Evolutionary conservation across 2,329 filamentous ascomycete genomes (phyloP), one percentile per base, ranked within the genome.

Genomic region (Pseudopyrenochaeta lycopersici): DNA sequence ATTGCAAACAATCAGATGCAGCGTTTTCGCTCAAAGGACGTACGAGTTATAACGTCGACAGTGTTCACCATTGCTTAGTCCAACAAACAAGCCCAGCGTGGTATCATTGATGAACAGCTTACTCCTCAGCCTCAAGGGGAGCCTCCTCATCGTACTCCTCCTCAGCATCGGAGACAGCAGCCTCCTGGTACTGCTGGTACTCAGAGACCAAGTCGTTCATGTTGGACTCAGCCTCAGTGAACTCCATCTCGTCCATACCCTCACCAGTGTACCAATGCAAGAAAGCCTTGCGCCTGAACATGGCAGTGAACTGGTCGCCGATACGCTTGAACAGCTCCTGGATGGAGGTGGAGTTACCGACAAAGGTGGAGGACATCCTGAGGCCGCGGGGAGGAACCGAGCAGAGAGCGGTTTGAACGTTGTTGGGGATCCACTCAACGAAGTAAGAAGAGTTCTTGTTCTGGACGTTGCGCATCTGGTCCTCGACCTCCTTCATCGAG

Each of bases 211-310:
- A 85, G 81, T 99, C 95, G 86, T 99, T 98, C 95, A 99, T 98
- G 87, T 99, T 99, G 83, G 91, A 96, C 89, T 99, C 95, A 72
- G 95, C 95, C 88, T 99, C 95, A 78, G 95, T 99, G 86, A 99
- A 99, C 85, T 99, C 95, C 95, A 99, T 98, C 90, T 99, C 95
- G 83, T 99, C 95, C 95, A 99, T 99, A 84, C 95, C 95, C 88
- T 99, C 95, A 77, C 93, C 93, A 88, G 95, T 99, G 85, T 99
- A 99, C 95, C 95, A 99, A 86, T 98, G 95, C 88, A 99, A 91
- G 92, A 99, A 99, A 89, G 95, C 95, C 91, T 98, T 99, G 84
- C 95, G 92, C 84, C 95, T 88, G 90, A 99, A 99, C 95, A 99
- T 99, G 79, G 93, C 95, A 83, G 90, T 93, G 88, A 99, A 99